These are phyloP conservation scores for Pelargonium cotyledonis DNA, from an alignment of 441 rosid species.

Conservation along the genomic window DNA sequence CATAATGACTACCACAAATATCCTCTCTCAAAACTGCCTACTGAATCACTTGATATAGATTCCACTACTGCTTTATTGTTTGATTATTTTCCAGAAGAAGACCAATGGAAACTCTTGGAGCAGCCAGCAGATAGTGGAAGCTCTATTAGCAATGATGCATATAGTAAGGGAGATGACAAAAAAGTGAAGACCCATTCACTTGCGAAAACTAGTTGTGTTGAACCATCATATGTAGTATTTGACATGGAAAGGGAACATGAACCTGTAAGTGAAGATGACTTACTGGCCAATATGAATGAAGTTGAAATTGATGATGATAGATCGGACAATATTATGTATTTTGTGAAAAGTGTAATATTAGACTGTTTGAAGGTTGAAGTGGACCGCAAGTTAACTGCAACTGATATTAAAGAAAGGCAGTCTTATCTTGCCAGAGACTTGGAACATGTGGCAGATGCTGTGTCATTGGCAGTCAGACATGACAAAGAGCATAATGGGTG, in stretches of 20 bases:
- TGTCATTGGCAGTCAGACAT: constrained; percentile 44
- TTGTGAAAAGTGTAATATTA: constrained; percentile 51
- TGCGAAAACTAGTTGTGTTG: constrained; percentile 36
- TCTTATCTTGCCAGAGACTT: constrained; percentile 57
- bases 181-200: constrained; percentile 25
- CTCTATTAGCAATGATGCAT: constrained; percentile 25
- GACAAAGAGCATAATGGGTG: constrained; percentile 31
- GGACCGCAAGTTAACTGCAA: constrained; percentile 51
- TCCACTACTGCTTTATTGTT: constrained; percentile 66
- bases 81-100: constrained; percentile 90
- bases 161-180: constrained; percentile 23
- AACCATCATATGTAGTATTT: constrained; percentile 60
- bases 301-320: constrained; percentile 26
- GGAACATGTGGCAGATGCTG: constrained; percentile 62
- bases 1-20: constrained; percentile 37
- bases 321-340: constrained; percentile 42
- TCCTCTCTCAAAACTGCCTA: constrained; percentile 44
- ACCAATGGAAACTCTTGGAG: constrained; percentile 85
- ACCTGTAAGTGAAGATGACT: constrained; percentile 33
- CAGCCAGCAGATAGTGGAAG: constrained; percentile 43
- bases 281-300: constrained; percentile 25
- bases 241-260: constrained; percentile 48
- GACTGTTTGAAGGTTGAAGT: constrained; percentile 75
- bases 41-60: constrained; percentile 58
- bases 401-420: constrained; percentile 52